Conservation (phyloP, 345 rosid genomes). For the Populus nigra region DNA sequence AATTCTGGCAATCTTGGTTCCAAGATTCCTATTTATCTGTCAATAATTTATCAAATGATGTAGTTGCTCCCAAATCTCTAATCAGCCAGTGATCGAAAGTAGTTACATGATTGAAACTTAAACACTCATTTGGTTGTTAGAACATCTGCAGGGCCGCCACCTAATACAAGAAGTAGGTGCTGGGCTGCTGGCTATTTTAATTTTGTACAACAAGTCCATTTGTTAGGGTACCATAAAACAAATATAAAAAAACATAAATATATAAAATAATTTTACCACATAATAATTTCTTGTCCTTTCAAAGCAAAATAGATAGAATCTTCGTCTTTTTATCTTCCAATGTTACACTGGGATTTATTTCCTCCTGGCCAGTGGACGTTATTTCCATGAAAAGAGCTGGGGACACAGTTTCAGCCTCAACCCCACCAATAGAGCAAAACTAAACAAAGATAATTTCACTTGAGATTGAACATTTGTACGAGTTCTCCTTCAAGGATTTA, state of each 20-base stretch:
- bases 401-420: background rate
- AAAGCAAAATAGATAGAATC: too few relatives aligned
- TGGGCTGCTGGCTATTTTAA: constrained; percentile 17
- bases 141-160: constrained; percentile 28
- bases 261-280: too few relatives aligned
- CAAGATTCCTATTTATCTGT: background rate
- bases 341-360: background rate
- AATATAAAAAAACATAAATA: too few relatives aligned
- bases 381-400: background rate
- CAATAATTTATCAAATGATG: constrained; percentile 3
- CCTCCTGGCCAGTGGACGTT: constrained; percentile 1
- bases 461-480: background rate
- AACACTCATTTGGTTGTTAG: constrained; percentile 9
- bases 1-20: background rate
- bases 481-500: background rate
- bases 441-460: background rate
- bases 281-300: too few relatives aligned
- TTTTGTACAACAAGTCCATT: background rate
- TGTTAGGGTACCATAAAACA: too few relatives aligned
- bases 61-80: background rate
- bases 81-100: background rate
- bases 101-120: background rate
- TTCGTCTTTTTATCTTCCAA: too few relatives aligned
- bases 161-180: constrained; percentile 21
- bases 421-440: background rate